Conservation (phyloP, 2,329 filamentous ascomycete genomes). For the Diaporthe capsici region DNA sequence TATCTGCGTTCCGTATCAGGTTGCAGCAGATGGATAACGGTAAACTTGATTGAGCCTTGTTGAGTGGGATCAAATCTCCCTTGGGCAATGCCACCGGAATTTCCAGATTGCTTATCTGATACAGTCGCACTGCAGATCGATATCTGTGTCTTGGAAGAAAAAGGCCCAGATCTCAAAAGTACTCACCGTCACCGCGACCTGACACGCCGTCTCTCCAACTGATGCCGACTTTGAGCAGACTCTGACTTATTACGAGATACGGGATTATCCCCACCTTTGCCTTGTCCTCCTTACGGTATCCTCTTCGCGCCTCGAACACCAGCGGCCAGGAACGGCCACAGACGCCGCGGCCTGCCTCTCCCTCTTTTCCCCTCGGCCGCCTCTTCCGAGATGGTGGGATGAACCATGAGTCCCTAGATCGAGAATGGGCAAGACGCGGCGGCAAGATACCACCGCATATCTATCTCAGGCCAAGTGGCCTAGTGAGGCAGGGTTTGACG, state of each 20-base stretch:
- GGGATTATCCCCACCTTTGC: neutral
- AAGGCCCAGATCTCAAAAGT: neutral
- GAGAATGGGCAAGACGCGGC: neutral
- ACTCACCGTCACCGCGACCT: neutral
- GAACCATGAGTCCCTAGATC: neutral
- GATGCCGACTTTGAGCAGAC: neutral
- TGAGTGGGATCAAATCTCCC: neutral
- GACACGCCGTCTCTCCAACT: neutral
- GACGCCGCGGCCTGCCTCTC: neutral
- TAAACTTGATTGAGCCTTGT: neutral
- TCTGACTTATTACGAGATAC: neutral
- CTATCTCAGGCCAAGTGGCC: neutral
- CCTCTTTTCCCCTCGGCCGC: neutral
- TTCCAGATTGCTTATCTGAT: conserved; percentile 6
- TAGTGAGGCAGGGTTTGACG: neutral
- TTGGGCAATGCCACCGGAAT: neutral
- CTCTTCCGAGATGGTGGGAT: conserved; percentile 26
- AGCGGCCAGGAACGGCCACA: neutral
- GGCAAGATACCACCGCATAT: neutral
- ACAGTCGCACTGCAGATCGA: neutral
- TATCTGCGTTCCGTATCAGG: neutral
- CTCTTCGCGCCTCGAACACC: neutral
- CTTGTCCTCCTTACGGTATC: neutral
- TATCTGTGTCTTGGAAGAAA: neutral
- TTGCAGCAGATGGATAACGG: neutral